Evolutionary conservation across 495 filamentous ascomycete species (phyloP), one percentile per base, ranked within the genome.

Genomic region (Podospora comata): DNA sequence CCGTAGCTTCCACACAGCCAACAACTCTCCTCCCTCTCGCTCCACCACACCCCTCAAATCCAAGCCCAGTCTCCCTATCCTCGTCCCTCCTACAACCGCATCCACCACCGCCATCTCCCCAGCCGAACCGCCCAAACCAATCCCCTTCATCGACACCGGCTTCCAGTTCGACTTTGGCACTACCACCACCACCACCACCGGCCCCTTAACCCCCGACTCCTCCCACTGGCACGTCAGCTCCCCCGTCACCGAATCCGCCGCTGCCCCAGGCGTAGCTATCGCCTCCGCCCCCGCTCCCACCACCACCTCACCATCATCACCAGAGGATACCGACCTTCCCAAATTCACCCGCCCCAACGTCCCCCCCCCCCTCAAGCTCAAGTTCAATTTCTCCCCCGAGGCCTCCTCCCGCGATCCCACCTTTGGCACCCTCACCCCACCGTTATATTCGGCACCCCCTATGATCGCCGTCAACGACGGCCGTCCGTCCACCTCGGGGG

Each of bases 121-220:
- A 30, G 27, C 58, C 54, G 55, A 64, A 20, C 72, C 61, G 26
- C 61, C 62, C 1, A 61, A 56, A 11, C 70, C 67, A 23, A 73
- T 58, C 62, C 62, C 65, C 4, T 20, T 66, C 4, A 60, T 70
- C 32, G 73, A 72, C 18, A 64, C 67, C 3, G 72, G 75, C 56
- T 78, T 78, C 72, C 74, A 78, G 15, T 78, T 78, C 44, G 73
- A 74, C 65, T 77, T 78, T 62, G 73, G 71, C 55, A 67, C 68
- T 15, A 48, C 13, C 32, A 27, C 54, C 18, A 34, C 13, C 32
- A 27, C 60, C 23, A 27, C 26, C n/a, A 20, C 19, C 15, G 67
- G 64, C 4, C 70, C 70, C 15, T 71, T 73, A 0, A 74, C 71
- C 15, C 75, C 76, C 16, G 75, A 72, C 65, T 76, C 76, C 16